These are phyloP conservation scores for Talaromyces adpressus DNA, from an alignment of 495 filamentous ascomycete genomes.

Conservation along the genomic window DNA sequence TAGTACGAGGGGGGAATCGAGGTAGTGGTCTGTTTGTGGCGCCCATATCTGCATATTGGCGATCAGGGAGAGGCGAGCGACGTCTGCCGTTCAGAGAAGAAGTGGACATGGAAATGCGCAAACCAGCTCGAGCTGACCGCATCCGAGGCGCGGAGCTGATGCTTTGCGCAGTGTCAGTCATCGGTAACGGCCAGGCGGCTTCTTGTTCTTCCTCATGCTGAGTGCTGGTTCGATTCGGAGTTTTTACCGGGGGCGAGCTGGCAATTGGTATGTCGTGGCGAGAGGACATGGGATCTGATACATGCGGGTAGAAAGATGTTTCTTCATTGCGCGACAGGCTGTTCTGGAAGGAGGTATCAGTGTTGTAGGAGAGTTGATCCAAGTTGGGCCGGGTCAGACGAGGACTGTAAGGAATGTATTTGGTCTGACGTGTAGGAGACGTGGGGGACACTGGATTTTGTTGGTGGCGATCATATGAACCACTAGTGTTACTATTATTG, in stretches of 20 bases:
- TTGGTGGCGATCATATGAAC: constrained; percentile 14
- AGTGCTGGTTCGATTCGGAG: background rate
- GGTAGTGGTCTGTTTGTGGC: constrained; percentile 14
- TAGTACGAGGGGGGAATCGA: constrained; percentile 23
- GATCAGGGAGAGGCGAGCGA: constrained; percentile 20
- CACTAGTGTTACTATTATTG: constrained; percentile 13
- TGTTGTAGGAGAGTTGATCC: constrained; percentile 14
- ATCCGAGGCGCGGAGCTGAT: background rate
- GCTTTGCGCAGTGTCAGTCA: background rate
- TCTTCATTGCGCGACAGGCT: constrained; percentile 10
- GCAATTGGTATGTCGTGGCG: background rate
- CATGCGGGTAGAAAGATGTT: background rate
- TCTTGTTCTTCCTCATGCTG: background rate
- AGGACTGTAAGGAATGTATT: constrained; percentile 15
- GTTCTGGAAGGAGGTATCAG: constrained; percentile 20
- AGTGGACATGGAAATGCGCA: constrained; percentile 38
- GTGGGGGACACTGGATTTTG: constrained; percentile 17
- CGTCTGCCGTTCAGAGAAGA: constrained; percentile 24
- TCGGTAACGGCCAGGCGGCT: constrained; percentile 4
- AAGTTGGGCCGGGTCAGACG: constrained; percentile 13
- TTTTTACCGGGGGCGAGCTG: background rate
- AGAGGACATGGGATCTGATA: background rate
- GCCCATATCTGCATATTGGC: constrained; percentile 10
- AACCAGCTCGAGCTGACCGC: constrained; percentile 18
- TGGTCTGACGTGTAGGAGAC: constrained; percentile 22